A percentile compares a stretch with the other conserved stretches of the same genome.
Evolutionary conservation across 805 yeast species (phyloP).

Genomic region (Barnettozyma wickerhamii): DNA sequence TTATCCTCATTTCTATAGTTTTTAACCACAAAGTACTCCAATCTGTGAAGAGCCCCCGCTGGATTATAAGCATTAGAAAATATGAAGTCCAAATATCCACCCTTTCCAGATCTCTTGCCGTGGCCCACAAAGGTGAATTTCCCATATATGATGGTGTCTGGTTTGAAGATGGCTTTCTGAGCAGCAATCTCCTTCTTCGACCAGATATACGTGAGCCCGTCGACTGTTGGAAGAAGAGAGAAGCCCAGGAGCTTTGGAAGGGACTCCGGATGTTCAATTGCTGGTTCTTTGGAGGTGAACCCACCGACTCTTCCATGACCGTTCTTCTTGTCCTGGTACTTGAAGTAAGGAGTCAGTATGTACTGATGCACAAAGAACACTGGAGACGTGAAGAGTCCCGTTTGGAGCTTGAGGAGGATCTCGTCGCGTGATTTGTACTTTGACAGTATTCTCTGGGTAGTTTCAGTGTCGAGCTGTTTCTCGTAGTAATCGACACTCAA

Average conservation of each 20-base stretch:
- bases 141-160: slow-evolving; percentile 20
- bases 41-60: slow-evolving; percentile 16
- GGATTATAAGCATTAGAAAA: slow-evolving; percentile 17
- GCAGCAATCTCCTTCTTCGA: slow-evolving; percentile 12
- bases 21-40: slow-evolving; percentile 18
- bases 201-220: slow-evolving; percentile 18
- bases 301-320: slow-evolving; percentile 17
- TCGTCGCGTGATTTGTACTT: slow-evolving; percentile 22
- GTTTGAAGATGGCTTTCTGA: slow-evolving; percentile 10
- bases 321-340: slow-evolving; percentile 8
- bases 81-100: slow-evolving; percentile 20
- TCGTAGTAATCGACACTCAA: slow-evolving; percentile 1
- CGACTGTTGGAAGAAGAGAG: slow-evolving; percentile 16
- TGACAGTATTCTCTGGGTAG: slow-evolving; percentile 15
- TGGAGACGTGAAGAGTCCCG: slow-evolving; percentile 21
- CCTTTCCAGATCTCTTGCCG: slow-evolving; percentile 17
- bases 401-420: slow-evolving; percentile 17
- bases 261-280: slow-evolving; percentile 10
- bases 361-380: slow-evolving; percentile 22
- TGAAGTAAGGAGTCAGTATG: slow-evolving; percentile 17
- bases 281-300: slow-evolving; percentile 16
- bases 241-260: slow-evolving; percentile 1
- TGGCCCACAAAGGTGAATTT: slow-evolving; percentile 17
- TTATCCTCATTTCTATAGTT: slow-evolving; percentile 11
- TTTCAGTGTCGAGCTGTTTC: slow-evolving; percentile 36